Percentiles rank a stretch among this genome's conserved stretches.
Evolutionary conservation across 768 basidiomycete genomes (phyloP).

Genomic region (Mycena maculata): DNA sequence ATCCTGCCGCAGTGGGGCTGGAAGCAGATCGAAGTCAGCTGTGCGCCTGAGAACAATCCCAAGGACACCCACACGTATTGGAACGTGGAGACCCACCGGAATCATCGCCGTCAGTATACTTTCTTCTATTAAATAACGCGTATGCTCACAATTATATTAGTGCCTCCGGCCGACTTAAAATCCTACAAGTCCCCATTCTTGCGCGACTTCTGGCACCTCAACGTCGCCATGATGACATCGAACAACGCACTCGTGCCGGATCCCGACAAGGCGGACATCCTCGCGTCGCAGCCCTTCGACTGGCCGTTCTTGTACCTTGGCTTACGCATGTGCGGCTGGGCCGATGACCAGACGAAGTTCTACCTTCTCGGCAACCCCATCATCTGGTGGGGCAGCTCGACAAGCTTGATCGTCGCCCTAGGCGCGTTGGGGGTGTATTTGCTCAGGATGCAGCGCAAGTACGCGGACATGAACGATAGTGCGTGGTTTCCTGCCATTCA

Average conservation of each 20-base stretch:
- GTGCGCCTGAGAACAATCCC: slow-evolving; percentile 87
- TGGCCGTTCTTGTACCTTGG: slow-evolving; percentile 95
- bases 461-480: slow-evolving; percentile 90
- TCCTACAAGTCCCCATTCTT: slow-evolving; percentile 92
- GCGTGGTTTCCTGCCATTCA: slow-evolving; percentile 43
- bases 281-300: slow-evolving; percentile 91
- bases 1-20: slow-evolving; percentile 98
- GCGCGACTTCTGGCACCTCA: slow-evolving; percentile 98
- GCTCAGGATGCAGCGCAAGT: slow-evolving; percentile 87
- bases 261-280: slow-evolving; percentile 97
- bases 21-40: slow-evolving; percentile 97
- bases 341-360: slow-evolving; percentile 86
- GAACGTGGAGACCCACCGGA: slow-evolving; percentile 99
- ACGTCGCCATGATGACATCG: slow-evolving; percentile 99
- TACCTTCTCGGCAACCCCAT: slow-evolving; percentile 94
- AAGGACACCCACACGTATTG: slow-evolving; percentile 90
- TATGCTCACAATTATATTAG: slow-evolving; percentile 52
- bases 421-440: slow-evolving; percentile 73
- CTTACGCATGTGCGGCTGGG: slow-evolving; percentile 98
- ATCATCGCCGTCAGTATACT: slow-evolving; percentile 82
- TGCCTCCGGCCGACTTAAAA: slow-evolving; percentile 84
- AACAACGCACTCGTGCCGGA: slow-evolving; percentile 98
- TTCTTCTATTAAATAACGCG: neutral
- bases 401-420: slow-evolving; percentile 69
- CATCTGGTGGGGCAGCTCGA: slow-evolving; percentile 87